phyloP scores from a whole-genome alignment of 2,329 filamentous ascomycete genomes.

The Trichophyton schoenleinii region DNA sequence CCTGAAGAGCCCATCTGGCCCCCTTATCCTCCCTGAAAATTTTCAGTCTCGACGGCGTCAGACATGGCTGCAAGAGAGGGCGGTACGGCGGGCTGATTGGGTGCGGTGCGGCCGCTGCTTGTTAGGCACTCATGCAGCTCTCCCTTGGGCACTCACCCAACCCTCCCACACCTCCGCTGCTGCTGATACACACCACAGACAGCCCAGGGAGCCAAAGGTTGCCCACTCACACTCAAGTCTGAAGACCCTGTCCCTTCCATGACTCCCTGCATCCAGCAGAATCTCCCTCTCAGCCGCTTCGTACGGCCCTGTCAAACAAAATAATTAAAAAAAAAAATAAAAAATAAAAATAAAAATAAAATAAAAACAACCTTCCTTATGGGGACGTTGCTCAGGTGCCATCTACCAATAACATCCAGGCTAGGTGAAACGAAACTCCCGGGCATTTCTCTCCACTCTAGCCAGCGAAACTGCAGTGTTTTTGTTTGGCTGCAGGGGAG shows the following conservation, averaged over 20 bases:
- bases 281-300: neutral
- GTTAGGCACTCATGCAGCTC: slow-evolving; percentile 14
- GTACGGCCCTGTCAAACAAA: neutral
- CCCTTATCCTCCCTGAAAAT: neutral
- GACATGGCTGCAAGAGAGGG: neutral
- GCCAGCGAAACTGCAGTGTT: neutral
- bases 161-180: neutral
- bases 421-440: neutral
- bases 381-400: neutral
- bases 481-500: neutral
- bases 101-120: neutral
- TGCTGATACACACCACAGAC: neutral
- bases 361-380: neutral
- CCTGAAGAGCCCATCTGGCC: neutral
- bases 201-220: neutral
- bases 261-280: neutral
- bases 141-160: slow-evolving; percentile 2
- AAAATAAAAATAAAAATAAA: too few relatives aligned
- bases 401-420: neutral
- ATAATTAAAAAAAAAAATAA: neutral
- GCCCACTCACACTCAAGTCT: neutral
- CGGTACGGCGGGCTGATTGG: neutral
- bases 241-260: neutral
- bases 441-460: neutral
- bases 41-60: neutral